These are phyloP conservation scores for Thalassiosira mediterranea DNA, from an alignment of 352 stramenopile genomes.

Conservation along the genomic window DNA sequence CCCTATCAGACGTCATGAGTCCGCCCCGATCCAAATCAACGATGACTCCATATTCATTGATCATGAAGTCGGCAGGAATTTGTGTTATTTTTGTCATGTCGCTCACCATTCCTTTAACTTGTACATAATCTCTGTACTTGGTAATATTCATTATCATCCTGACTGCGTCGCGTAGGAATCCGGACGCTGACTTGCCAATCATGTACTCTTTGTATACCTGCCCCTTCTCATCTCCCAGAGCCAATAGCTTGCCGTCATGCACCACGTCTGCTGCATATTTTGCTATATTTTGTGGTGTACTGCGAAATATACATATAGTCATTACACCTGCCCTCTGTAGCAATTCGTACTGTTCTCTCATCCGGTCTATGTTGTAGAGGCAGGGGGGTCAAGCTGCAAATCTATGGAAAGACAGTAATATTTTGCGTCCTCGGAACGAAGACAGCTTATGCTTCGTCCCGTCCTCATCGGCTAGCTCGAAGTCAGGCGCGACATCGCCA, in stretches of 20 bases:
- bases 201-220: slow-evolving; percentile 9
- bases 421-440: slow-evolving; percentile 9
- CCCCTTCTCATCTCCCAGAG: slow-evolving; percentile 10
- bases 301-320: slow-evolving; percentile 14
- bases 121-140: neutral
- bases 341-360: slow-evolving; percentile 15
- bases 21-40: slow-evolving; percentile 12
- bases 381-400: slow-evolving; percentile 11
- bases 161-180: neutral
- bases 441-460: slow-evolving; percentile 17
- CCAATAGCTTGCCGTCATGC: neutral
- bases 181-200: neutral
- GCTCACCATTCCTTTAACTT: too few species aligned
- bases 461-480: slow-evolving; percentile 4
- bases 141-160: neutral
- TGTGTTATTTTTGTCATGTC: neutral
- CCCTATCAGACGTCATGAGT: slow-evolving; percentile 7
- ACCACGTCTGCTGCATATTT: neutral
- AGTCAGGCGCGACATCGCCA: slow-evolving; percentile 15
- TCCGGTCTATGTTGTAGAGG: slow-evolving; percentile 20
- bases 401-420: slow-evolving; percentile 12
- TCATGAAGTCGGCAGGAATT: slow-evolving; percentile 21
- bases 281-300: neutral
- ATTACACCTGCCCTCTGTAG: slow-evolving; percentile 11
- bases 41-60: slow-evolving; percentile 26